A percentile compares a stretch with the other conserved stretches of the same genome.
Conservation (phyloP, 176 grass and related monocot species). For the Leersia perrieri region DNA sequence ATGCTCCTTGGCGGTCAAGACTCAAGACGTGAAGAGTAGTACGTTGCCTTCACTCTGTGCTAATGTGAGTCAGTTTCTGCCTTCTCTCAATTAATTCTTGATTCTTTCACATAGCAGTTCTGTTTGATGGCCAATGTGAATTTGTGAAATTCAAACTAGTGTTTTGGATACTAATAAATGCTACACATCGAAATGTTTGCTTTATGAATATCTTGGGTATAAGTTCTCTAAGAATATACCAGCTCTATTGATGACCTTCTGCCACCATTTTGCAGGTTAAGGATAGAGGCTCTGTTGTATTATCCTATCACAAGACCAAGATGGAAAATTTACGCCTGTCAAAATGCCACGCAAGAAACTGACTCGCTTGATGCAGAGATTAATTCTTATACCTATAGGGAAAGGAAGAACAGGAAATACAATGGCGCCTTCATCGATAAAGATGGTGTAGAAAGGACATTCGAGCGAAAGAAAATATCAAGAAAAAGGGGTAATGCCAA, state of each 20-base stretch:
- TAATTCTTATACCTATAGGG: constrained; percentile 6
- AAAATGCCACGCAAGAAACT: constrained; percentile 25
- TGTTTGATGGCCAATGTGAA: neutral
- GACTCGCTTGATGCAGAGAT: constrained; percentile 17
- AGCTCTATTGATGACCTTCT: neutral
- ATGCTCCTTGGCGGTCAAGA: neutral
- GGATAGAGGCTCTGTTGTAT: constrained; percentile 34
- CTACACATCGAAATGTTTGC: neutral
- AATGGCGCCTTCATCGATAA: constrained; percentile 76
- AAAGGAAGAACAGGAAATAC: constrained; percentile 34
- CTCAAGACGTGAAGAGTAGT: neutral
- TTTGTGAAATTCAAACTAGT: neutral
- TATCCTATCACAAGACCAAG: constrained; percentile 29
- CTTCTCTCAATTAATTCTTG: neutral
- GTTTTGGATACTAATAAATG: neutral
- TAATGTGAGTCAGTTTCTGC: constrained; percentile 31
- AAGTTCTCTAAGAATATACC: neutral
- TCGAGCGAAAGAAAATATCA: constrained; percentile 68
- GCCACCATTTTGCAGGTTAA: constrained; percentile 43
- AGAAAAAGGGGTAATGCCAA: constrained; percentile 65
- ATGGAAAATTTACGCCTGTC: constrained; percentile 30
- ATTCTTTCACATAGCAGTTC: neutral
- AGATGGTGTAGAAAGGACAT: constrained; percentile 55
- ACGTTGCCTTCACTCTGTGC: neutral
- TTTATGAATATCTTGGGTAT: neutral